Evolutionary conservation across 768 basidiomycete species (phyloP).

Genomic region (Suillus weaverae): DNA sequence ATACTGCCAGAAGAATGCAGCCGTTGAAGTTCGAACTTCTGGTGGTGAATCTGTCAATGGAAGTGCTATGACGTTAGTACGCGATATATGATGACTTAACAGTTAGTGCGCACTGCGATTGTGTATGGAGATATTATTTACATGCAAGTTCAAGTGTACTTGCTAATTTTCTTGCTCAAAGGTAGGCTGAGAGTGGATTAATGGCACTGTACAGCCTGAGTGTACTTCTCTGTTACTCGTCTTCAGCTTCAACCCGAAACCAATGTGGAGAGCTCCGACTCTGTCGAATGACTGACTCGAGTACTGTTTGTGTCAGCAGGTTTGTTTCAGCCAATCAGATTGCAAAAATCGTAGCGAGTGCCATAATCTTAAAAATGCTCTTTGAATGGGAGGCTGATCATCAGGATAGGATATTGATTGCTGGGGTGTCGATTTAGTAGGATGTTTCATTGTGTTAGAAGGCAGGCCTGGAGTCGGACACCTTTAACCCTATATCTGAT

Average conservation of each 20-base stretch:
- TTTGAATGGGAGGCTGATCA: background rate
- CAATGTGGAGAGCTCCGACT: background rate
- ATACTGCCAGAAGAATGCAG: background rate
- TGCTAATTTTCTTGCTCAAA: background rate
- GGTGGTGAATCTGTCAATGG: background rate
- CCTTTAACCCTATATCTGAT: conserved; percentile 13
- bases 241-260: background rate
- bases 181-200: background rate
- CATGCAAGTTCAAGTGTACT: background rate
- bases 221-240: background rate
- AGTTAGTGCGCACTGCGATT: background rate
- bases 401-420: background rate
- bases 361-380: background rate
- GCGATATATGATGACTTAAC: background rate
- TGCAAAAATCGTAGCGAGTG: background rate
- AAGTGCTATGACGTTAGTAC: background rate
- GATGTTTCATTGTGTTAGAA: background rate
- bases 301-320: background rate
- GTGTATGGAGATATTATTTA: background rate
- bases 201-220: background rate
- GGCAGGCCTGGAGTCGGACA: background rate
- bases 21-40: background rate
- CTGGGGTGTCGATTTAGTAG: background rate
- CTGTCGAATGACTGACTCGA: too few relatives aligned
- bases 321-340: background rate